A percentile compares a stretch with the other conserved stretches of the same genome.
Evolutionary conservation across 2,329 filamentous ascomycete species (phyloP).

Genomic region (Alternaria brassicicola): DNA sequence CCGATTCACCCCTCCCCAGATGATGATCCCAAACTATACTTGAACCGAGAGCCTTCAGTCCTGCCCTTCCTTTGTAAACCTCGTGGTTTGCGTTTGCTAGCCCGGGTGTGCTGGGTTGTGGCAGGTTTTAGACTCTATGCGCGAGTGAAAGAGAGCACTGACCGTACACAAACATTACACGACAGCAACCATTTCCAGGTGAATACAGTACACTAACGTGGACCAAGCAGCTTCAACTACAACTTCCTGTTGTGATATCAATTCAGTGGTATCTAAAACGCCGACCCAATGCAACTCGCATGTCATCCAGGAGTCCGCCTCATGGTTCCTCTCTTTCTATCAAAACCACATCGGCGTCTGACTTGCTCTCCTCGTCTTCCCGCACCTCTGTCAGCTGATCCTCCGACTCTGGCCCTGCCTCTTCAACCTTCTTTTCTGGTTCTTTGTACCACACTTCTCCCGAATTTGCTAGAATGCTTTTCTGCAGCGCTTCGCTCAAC

Average conservation of each 20-base stretch:
- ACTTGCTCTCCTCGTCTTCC: neutral
- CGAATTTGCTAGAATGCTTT: slow-evolving; percentile 6
- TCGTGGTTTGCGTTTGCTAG: slow-evolving; percentile 18
- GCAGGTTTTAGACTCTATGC: slow-evolving; percentile 12
- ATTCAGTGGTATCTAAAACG: neutral
- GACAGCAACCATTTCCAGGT: neutral
- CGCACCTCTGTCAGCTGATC: neutral
- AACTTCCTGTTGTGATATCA: neutral
- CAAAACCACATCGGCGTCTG: neutral
- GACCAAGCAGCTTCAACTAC: neutral
- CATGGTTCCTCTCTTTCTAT: neutral
- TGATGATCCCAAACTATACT: slow-evolving; percentile 24
- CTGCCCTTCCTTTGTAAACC: neutral
- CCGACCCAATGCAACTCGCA: neutral
- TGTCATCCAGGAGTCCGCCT: neutral
- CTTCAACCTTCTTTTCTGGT: slow-evolving; percentile 3
- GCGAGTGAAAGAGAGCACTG: slow-evolving; percentile 26
- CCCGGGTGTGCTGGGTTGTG: slow-evolving; percentile 9
- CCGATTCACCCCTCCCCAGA: neutral
- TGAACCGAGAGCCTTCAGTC: slow-evolving; percentile 17
- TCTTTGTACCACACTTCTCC: slow-evolving; percentile 20
- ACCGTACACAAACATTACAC: neutral
- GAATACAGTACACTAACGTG: neutral
- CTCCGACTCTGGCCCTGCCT: neutral
- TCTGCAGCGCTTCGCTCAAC: slow-evolving; percentile 19